Percentiles rank a stretch among this genome's conserved stretches.
Conservation (phyloP, 805 yeast genomes). For the Scheffersomyces amazonensis region DNA sequence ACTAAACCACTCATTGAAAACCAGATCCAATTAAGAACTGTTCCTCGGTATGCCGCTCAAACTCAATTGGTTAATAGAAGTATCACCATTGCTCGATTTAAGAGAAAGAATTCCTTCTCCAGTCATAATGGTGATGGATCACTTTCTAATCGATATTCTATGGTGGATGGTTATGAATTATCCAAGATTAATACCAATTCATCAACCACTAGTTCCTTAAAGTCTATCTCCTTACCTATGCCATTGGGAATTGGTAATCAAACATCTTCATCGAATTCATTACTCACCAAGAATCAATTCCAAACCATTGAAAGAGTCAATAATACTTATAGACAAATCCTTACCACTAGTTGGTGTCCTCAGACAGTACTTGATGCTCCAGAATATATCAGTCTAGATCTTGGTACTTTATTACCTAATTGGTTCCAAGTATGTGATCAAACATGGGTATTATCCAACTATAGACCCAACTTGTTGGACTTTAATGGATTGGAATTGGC, state of each 20-base stretch:
- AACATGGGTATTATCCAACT: slow-evolving; percentile 56
- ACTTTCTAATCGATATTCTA: slow-evolving; percentile 35
- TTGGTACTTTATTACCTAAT: slow-evolving; percentile 35
- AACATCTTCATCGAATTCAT: slow-evolving; percentile 35
- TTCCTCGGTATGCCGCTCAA: slow-evolving; percentile 15
- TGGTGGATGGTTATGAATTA: slow-evolving; percentile 58
- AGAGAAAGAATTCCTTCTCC: slow-evolving; percentile 33
- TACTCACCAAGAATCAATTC: slow-evolving; percentile 38
- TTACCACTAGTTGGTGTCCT: slow-evolving; percentile 48
- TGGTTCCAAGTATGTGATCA: slow-evolving; percentile 54
- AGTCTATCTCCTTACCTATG: slow-evolving; percentile 39
- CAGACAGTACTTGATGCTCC: slow-evolving; percentile 25
- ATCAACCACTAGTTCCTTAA: slow-evolving; percentile 36
- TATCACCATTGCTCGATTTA: slow-evolving; percentile 34
- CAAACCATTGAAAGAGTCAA: slow-evolving; percentile 48
- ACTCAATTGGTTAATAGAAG: slow-evolving; percentile 54
- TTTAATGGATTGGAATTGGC: slow-evolving; percentile 73
- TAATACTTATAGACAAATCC: slow-evolving; percentile 50
- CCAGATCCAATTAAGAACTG: slow-evolving; percentile 11
- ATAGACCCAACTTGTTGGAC: slow-evolving; percentile 51
- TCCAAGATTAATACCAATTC: slow-evolving; percentile 50
- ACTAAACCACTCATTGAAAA: slow-evolving; percentile 51
- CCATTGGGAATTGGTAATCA: slow-evolving; percentile 44
- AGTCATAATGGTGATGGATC: slow-evolving; percentile 24
- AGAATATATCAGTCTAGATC: slow-evolving; percentile 27